These are phyloP conservation scores for Lachnellula subtilissima DNA, from an alignment of 2,329 filamentous ascomycete genomes.

Conservation along the genomic window DNA sequence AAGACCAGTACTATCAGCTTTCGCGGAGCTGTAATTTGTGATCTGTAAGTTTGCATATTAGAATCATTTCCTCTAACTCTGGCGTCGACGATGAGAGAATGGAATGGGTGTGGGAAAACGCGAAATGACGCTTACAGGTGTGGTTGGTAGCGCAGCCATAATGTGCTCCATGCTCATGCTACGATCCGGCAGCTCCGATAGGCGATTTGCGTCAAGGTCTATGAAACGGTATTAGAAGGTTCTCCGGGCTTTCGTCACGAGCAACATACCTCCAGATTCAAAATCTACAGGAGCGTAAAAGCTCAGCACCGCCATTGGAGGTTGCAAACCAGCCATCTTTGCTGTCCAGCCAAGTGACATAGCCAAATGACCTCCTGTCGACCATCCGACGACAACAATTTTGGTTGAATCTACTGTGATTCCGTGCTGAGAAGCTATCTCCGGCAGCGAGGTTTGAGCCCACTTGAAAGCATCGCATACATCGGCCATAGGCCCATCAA, in stretches of 20 bases:
- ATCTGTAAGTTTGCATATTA: neutral
- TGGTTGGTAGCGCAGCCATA: too few relatives aligned
- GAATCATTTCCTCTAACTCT: neutral
- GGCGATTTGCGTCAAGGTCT: neutral
- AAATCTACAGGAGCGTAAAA: slow-evolving; percentile 42
- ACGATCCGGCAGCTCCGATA: neutral
- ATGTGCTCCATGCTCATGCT: too few relatives aligned
- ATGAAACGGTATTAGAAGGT: neutral
- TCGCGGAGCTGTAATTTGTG: neutral
- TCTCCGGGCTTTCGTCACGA: neutral
- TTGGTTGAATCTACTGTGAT: slow-evolving; percentile 26
- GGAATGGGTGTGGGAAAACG: neutral
- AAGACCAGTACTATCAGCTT: neutral
- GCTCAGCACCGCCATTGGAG: slow-evolving; percentile 39
- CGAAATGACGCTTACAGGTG: too few relatives aligned
- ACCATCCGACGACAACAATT: slow-evolving; percentile 45
- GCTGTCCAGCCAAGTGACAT: slow-evolving; percentile 40
- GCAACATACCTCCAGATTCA: neutral
- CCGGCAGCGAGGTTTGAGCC: slow-evolving; percentile 33
- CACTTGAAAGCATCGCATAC: slow-evolving; percentile 39
- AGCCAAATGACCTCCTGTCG: slow-evolving; percentile 43
- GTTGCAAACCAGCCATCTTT: slow-evolving; percentile 22
- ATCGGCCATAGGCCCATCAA: slow-evolving; percentile 43
- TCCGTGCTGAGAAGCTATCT: neutral
- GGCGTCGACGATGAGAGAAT: neutral